Percentiles rank a stretch among this genome's conserved stretches.
Evolutionary conservation across 1,139 yeast species (phyloP).

Genomic region (Yamadazyma dushanensis): DNA sequence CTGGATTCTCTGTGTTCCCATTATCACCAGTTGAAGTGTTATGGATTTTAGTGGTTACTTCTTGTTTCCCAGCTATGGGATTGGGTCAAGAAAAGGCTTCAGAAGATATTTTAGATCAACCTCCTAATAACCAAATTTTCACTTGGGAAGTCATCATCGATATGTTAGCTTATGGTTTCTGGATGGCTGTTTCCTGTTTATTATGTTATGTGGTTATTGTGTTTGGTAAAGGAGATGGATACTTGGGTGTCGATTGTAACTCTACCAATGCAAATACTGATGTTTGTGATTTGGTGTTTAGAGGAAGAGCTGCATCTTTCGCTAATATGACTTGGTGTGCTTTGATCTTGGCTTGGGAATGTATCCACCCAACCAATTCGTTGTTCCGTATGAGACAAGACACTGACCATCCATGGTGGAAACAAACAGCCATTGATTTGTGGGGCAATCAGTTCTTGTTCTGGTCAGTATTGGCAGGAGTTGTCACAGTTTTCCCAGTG

Average conservation of each 20-base stretch:
- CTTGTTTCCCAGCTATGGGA: slow-evolving; percentile 89
- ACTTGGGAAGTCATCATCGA: slow-evolving; percentile 72
- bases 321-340: slow-evolving; percentile 92
- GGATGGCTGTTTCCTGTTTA: slow-evolving; percentile 75
- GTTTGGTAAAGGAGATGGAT: slow-evolving; percentile 66
- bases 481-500: slow-evolving; percentile 75
- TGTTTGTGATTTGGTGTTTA: slow-evolving; percentile 64
- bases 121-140: slow-evolving; percentile 66
- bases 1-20: slow-evolving; percentile 69
- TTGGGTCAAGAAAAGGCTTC: slow-evolving; percentile 70
- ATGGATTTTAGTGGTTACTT: slow-evolving; percentile 78
- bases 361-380: slow-evolving; percentile 73
- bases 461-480: slow-evolving; percentile 80
- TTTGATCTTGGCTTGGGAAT: slow-evolving; percentile 86
- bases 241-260: slow-evolving; percentile 69
- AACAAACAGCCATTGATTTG: slow-evolving; percentile 56
- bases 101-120: slow-evolving; percentile 64
- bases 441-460: slow-evolving; percentile 79
- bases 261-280: slow-evolving; percentile 15
- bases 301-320: slow-evolving; percentile 80
- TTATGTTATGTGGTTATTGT: slow-evolving; percentile 65
- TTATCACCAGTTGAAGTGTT: slow-evolving; percentile 77
- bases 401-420: slow-evolving; percentile 58
- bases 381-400: slow-evolving; percentile 76
- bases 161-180: slow-evolving; percentile 71